Evolutionary conservation across 2,329 filamentous ascomycete genomes (phyloP), one percentile per base, ranked within the genome.

Genomic region (Aspergillus sergii): DNA sequence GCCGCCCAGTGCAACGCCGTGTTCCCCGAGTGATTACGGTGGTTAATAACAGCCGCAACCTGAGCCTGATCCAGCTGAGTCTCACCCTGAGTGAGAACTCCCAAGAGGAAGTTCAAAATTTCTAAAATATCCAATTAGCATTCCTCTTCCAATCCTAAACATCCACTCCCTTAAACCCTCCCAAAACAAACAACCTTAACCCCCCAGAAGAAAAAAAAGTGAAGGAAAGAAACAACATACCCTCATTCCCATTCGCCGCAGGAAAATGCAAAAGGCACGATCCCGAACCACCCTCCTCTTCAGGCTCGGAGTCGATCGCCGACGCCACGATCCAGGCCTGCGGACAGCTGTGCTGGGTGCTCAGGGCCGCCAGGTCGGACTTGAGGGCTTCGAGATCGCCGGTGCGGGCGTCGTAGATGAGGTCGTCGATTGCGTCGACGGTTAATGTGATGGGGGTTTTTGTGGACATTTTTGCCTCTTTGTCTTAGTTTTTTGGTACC

Each of bases 1-100:
- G 93, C 91, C 0, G 94, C 94, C 94, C 94, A 98, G 80, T 99
- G 95, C 62, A 99, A 83, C 0, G 93, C 87, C 0, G 94, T 97
- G 81, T 97, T 98, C 51, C 93, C 94, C 53, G 91, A 90, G 65
- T 88, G 83, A 73, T 99, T 99, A 65, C 86, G 83, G 76, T 81
- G 77, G 75, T 83, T 79, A 57, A 83, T 59, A 4, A 81, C 70
- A 5, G 72, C 65, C 9, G 66, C 63, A 50, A 70, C 34, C 60
- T 69, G 58, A 64, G 69, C 63, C 55, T 54, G 66, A 55, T 54
- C 48, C 0, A 54, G 19, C 34, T 39, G 39, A 21, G 58, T 26
- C 10, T 61, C 45, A n/a, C 30, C 32, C 8, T 62, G 26, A 32
- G 68, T 66, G 58, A 85, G 75, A 30, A 75, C 72, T 65, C 78